phyloP scores from a whole-genome alignment of 129 eudicot genomes.

The Oenanthe sinensis region DNA sequence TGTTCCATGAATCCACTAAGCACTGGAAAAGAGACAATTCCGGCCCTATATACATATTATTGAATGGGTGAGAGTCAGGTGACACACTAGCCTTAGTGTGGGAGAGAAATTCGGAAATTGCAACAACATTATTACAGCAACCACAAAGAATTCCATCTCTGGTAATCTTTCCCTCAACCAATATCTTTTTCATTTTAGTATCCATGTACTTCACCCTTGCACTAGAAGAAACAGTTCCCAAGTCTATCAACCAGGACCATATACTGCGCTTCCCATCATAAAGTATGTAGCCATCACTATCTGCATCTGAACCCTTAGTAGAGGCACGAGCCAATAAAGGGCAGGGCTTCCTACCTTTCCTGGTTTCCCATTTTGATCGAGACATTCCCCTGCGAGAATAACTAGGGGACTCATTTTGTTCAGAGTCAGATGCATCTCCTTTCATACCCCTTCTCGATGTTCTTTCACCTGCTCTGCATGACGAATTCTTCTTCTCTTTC shows the following conservation, averaged over 20 bases:
- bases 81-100: constrained; percentile 48
- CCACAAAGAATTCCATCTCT: constrained; percentile 63
- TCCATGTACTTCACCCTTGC: constrained; percentile 53
- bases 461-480: background rate
- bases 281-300: constrained; percentile 26
- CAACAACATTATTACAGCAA: constrained; percentile 45
- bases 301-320: constrained; percentile 29
- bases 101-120: constrained; percentile 41
- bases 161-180: constrained; percentile 52
- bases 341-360: constrained; percentile 38
- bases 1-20: constrained; percentile 64
- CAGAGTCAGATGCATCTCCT: constrained; percentile 2
- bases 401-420: constrained; percentile 3
- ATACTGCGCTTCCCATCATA: constrained; percentile 52
- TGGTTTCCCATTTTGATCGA: constrained; percentile 24
- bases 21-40: constrained; percentile 59
- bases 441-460: constrained; percentile 7
- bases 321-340: constrained; percentile 55
- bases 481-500: constrained; percentile 11
- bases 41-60: constrained; percentile 47
- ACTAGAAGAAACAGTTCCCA: constrained; percentile 42
- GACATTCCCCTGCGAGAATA: constrained; percentile 18
- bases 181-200: constrained; percentile 21
- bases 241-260: constrained; percentile 82
- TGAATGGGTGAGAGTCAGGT: constrained; percentile 22